phyloP scores from a whole-genome alignment of 106 monocot genomes.

The Allium cepa region DNA sequence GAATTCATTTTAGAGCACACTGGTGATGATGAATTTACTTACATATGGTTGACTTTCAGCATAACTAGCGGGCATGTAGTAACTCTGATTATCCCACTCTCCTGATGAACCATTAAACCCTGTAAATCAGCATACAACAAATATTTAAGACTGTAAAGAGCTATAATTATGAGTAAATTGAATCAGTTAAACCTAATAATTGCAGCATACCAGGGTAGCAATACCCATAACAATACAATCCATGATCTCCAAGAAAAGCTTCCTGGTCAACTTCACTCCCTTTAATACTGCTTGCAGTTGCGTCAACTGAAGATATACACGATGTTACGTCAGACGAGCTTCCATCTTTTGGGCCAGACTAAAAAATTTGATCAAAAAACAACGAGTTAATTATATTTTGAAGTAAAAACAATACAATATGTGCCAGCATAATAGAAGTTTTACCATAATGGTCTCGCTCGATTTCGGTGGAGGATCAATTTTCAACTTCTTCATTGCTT shows the following conservation, averaged over 20 bases:
- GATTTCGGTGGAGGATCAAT: slow-evolving; percentile 16
- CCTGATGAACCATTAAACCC: slow-evolving; percentile 22
- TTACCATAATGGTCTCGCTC: slow-evolving; percentile 25
- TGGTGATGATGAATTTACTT: slow-evolving; percentile 15
- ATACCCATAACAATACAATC: slow-evolving; percentile 66
- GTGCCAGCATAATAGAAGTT: background rate
- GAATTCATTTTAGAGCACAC: background rate
- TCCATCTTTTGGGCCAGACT: slow-evolving; percentile 42
- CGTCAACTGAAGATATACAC: slow-evolving; percentile 61
- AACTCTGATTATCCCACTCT: slow-evolving; percentile 46
- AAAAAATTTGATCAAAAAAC: background rate
- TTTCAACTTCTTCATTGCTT: slow-evolving; percentile 30
- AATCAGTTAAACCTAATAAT: background rate
- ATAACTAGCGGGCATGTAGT: slow-evolving; percentile 28
- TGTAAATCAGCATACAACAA: background rate
- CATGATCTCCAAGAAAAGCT: slow-evolving; percentile 21
- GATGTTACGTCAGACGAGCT: slow-evolving; percentile 56
- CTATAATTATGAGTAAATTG: background rate
- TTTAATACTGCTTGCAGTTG: slow-evolving; percentile 35
- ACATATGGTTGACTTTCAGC: slow-evolving; percentile 45
- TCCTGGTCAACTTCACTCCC: slow-evolving; percentile 64
- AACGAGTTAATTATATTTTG: background rate
- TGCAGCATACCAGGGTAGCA: slow-evolving; percentile 65
- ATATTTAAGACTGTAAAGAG: background rate
- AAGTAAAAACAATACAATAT: background rate